Evolutionary conservation across 352 stramenopile genomes (phyloP), one percentile per base, ranked within the genome.

Genomic region (Phytophthora constricta): DNA sequence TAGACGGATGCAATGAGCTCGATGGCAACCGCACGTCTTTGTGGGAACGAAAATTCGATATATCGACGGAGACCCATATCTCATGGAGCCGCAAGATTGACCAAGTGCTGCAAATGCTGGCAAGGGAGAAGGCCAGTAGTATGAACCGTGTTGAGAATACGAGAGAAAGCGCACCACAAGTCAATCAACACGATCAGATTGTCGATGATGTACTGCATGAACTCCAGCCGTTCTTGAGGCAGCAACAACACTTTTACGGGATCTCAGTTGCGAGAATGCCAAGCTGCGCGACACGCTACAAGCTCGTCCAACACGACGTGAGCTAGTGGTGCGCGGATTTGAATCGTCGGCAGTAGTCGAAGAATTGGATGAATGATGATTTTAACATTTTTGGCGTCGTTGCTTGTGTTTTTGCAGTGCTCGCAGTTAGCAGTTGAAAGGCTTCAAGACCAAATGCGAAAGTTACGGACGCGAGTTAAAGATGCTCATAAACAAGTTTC

Each of bases 211-310:
- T 43, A 20, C 23, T 76, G 20, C 25, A 54, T 25, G 55, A 43
- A 14, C 34, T 78, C 4, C 37, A 34, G 10, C 27, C 58, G 27
- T 78, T 78, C 49, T 10, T 80, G 9, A 39, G 31, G 28, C 59
- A 73, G 22, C 70, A 78, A 48, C 68, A 57, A 23, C 22, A n/a
- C 17, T 53, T 75, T 11, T 49, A 78, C 25, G 31, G 17, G 58
- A 78, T 2, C 41, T 80, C 28, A 57, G 53, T 27, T 47, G 65
- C 13, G 70, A 81, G 27, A 81, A 81, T 23, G 43, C 13, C 28
- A 61, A 75, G 39, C 62, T 81, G 8, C 69, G 73, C 9, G 69
- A 76, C 37, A 70, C 64, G 62, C 13, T 80, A 16, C 45, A 50
- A 37, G 27, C 58, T 41, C 69, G 73, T n/a, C 73, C 73, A 13